Base-by-base conservation (phyloP, 768 basidiomycete species). In the Psilocybe cubensis region DNA sequence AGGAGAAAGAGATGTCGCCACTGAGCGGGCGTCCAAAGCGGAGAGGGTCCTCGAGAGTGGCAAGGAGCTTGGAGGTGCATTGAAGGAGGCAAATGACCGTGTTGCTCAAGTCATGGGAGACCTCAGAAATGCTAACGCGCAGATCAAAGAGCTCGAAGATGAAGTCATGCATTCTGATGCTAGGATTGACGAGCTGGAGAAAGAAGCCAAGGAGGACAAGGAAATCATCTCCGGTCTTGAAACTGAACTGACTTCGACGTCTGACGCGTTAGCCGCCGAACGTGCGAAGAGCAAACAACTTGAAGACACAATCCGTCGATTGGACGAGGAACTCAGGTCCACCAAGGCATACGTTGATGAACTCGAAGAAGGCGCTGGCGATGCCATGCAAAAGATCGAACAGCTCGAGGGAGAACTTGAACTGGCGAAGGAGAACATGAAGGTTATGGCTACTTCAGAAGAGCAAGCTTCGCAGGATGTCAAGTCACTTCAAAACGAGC, bases 1-100 rank as follows among this genome's bases (percentile, higher is more conserved):
- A 57, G 81, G 70, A 1, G 86, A 88, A 57, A 74, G 81, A 47
- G 79, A 88, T 57, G 72, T 77, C 12, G 84, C 86, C 0, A 69
- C 77, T 8, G 84, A 86, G 50, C 80, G 88, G 29, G 85, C 84
- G 0, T 77, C 78, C 59, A 87, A 87, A 64, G 88, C 87, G 0
- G 89, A 92, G 63, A 74, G 70, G 24, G 80, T 83, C 11, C 72
- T 92, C 49, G 87, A 85, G 67, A 82, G 75, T 52, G 87, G 82
- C 33, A 80, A 81, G 59, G 91, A 91, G 44, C 76, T 91, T 1
- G 91, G 89, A 1, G 82, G 82, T 0, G 87, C 87, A 50, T 66
- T 91, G 54, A 81, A 79, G 57, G 83, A 85, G 38, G 88, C 87
- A 18, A 88, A 91, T 58, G 79, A 85, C 54, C 80, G 81, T 18